These are phyloP conservation scores for Plasmopara viticola DNA, from an alignment of 352 stramenopile species.

Conservation along the genomic window DNA sequence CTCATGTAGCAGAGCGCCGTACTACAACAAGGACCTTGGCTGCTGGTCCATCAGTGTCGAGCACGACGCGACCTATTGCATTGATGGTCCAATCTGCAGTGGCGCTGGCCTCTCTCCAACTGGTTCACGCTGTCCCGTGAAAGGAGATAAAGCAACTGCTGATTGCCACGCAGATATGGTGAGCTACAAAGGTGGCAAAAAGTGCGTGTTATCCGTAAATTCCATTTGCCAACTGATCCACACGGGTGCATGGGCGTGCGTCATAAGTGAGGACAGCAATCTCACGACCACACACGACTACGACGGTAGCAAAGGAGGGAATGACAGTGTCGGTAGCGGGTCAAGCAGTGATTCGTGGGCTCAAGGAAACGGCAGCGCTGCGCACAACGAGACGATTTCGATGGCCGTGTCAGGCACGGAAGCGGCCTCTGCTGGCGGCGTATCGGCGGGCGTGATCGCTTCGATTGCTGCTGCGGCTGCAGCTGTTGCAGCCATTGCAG, in stretches of 20 bases:
- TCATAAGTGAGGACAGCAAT: slow-evolving; percentile 17
- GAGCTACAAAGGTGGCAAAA: slow-evolving; percentile 40
- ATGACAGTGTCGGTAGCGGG: slow-evolving; percentile 6
- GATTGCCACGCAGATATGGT: slow-evolving; percentile 48
- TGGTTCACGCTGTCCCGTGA: slow-evolving; percentile 36
- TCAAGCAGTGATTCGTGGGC: slow-evolving; percentile 2
- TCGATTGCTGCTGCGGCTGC: slow-evolving; percentile 26
- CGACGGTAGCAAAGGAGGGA: not conserved
- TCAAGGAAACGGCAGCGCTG: slow-evolving; percentile 4
- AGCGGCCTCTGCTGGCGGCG: slow-evolving; percentile 12
- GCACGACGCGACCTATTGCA: slow-evolving; percentile 47
- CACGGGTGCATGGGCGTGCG: slow-evolving; percentile 63
- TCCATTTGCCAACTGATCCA: slow-evolving; percentile 56
- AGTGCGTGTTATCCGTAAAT: slow-evolving; percentile 48
- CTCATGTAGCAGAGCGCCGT: slow-evolving; percentile 7
- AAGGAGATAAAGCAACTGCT: slow-evolving; percentile 35
- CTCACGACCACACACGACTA: slow-evolving; percentile 11
- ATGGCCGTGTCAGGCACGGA: slow-evolving; percentile 12
- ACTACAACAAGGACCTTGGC: slow-evolving; percentile 30
- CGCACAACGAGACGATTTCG: slow-evolving; percentile 11
- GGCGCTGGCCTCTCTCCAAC: slow-evolving; percentile 21
- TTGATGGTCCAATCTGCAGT: slow-evolving; percentile 39
- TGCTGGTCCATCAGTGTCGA: slow-evolving; percentile 39
- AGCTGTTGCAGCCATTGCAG: slow-evolving; percentile 26
- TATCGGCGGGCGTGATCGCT: slow-evolving; percentile 24